Conservation (phyloP, 2,329 filamentous ascomycete species). For the Microcera coccophila region DNA sequence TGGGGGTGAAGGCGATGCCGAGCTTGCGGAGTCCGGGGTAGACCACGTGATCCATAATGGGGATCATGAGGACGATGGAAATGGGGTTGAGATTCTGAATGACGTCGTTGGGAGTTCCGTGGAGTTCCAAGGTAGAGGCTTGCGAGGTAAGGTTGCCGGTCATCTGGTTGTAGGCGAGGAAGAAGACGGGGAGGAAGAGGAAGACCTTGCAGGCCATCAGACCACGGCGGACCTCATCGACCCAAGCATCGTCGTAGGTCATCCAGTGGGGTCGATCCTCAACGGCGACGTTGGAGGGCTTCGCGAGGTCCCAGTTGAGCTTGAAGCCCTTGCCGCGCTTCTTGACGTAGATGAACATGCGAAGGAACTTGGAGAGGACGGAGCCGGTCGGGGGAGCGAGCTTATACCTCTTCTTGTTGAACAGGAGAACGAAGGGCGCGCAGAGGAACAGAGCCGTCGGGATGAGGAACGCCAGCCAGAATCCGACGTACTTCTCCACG, state of each 20-base stretch:
- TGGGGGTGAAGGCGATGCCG: slow-evolving; percentile 65
- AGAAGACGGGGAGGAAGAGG: slow-evolving; percentile 64
- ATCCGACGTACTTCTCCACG: slow-evolving; percentile 71
- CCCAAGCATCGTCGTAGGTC: slow-evolving; percentile 80
- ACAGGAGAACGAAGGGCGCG: slow-evolving; percentile 59
- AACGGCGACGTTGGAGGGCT: slow-evolving; percentile 59
- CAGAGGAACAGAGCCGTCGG: slow-evolving; percentile 62
- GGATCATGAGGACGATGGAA: slow-evolving; percentile 70
- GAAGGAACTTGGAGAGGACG: slow-evolving; percentile 63
- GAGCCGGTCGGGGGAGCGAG: slow-evolving; percentile 66
- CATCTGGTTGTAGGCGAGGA: slow-evolving; percentile 57
- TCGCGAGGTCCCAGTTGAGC: slow-evolving; percentile 63
- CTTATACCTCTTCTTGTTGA: slow-evolving; percentile 58
- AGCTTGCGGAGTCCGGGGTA: slow-evolving; percentile 64
- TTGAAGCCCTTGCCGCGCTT: slow-evolving; percentile 64
- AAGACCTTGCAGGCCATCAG: slow-evolving; percentile 68
- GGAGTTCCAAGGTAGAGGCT: slow-evolving; percentile 61
- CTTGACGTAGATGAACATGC: slow-evolving; percentile 56
- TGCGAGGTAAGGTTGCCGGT: slow-evolving; percentile 60
- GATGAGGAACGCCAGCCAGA: slow-evolving; percentile 67
- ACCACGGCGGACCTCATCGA: slow-evolving; percentile 71
- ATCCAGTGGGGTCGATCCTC: slow-evolving; percentile 64
- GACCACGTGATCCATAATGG: slow-evolving; percentile 63
- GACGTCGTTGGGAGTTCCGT: slow-evolving; percentile 73
- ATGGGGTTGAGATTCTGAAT: slow-evolving; percentile 74